Base-by-base conservation (phyloP, 352 stramenopile genomes). In the Phytopythium sindhum region DNA sequence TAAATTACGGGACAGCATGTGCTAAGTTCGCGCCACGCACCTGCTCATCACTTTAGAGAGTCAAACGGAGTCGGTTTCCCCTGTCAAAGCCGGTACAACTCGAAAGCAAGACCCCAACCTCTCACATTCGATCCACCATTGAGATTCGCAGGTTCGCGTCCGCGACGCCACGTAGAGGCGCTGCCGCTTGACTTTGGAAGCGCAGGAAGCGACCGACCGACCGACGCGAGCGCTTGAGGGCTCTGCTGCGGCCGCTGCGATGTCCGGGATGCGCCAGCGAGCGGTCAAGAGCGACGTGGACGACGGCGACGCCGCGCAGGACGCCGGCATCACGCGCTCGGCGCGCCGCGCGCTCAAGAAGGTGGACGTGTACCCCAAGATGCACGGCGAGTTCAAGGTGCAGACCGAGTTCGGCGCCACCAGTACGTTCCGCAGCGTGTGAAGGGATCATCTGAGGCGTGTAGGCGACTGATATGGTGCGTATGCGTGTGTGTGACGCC, bases 311-410 rank as follows among this genome's bases (percentile, higher is more conserved):
- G 37, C 65, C 57, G 74, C 63, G 35, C 66, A 69, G 47, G 68
- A 67, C 55, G 63, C 50, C 24, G 59, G 69, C 23, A 57, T 89
- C 39, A 70, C 73, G 24, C 70, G 73, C 60, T 75, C 74, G 29
- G 83, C 81, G 35, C 78, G 81, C 1, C 81, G 83, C 54, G 84
- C 73, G 58, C 74, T 96, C 31, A 91, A 91, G 72, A 78, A 84
- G 48, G 82, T 95, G 57, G 88, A 96, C 68, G 89, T 98, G 31
- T 99, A 98, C 69, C 93, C 94, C 4, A 98, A 98, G 74, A 93
- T 98, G 56, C 93, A 99, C 62, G 77, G 86, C 42, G 96, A 99
- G 81, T 98, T 98, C 69, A 94, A 94, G 63, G 90, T 99, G 48
- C 88, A 97, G 68, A 99, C 97, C 39, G 87, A 98, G 68, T 83